These are phyloP conservation scores for Claviceps citrina DNA, from an alignment of 2,329 filamentous ascomycete genomes.

Conservation along the genomic window DNA sequence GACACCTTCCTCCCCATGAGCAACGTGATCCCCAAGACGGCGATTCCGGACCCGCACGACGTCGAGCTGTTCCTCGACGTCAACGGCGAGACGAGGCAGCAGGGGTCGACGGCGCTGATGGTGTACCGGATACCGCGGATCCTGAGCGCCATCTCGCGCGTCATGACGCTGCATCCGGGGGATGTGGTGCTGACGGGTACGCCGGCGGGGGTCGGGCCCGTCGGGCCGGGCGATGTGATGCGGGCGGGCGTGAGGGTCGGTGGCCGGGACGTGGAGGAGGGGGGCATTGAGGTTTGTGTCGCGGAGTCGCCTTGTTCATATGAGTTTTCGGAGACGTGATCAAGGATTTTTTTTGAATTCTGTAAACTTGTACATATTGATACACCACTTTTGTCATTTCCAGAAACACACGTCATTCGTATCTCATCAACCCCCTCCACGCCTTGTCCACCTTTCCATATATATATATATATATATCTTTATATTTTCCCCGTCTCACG, in stretches of 20 bases:
- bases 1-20: constrained; percentile 91
- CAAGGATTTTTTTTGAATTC: no score
- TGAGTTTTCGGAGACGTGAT: constrained; percentile 55
- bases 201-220: constrained; percentile 83
- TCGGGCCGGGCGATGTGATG: constrained; percentile 76
- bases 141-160: constrained; percentile 78
- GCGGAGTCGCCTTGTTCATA: constrained; percentile 67
- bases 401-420: no score
- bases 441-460: no score
- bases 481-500: no score
- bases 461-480: no score
- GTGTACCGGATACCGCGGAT: constrained; percentile 80
- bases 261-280: constrained; percentile 73
- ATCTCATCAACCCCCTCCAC: no score
- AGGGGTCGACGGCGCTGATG: constrained; percentile 86
- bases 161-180: constrained; percentile 85
- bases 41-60: constrained; percentile 75
- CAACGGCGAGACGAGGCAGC: constrained; percentile 63
- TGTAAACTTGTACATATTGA: no score
- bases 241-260: constrained; percentile 64
- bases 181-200: constrained; percentile 95
- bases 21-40: constrained; percentile 61
- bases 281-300: constrained; percentile 67
- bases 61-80: constrained; percentile 75
- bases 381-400: no score